Evolutionary conservation across 2,329 filamentous ascomycete genomes (phyloP), one percentile per base, ranked within the genome.

Genomic region (Cladosporium cucumerinum): DNA sequence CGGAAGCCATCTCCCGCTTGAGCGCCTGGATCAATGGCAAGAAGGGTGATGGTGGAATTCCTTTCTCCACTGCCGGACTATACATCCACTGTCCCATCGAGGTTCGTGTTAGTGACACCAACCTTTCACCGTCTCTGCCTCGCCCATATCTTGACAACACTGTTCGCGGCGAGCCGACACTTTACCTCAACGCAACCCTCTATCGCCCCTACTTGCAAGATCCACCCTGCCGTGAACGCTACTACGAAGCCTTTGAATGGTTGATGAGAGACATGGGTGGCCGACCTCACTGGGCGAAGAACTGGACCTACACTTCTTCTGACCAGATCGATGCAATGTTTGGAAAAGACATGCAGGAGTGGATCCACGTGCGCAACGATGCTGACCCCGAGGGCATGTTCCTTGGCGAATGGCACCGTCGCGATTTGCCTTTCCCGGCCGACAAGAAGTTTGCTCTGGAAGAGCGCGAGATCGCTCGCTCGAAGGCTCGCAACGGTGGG

Each of bases 71-170:
- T n/a, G 84, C 89, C 34, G 90, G 87, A 0, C 78, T 96, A 16
- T 96, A 89, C 77, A 90, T 96, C 2, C 93, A 97, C 74, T 91
- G 90, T n/a, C 93, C 93, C 0, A 86, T 97, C 68, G 93, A 97
- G 80, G 93, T 97, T n/a, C 89, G 93, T 58, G 89, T 96, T 48
- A 87, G 88, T 65, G 89, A 96, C 73, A 91, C 90, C 8, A 81
- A 82, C 2, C 66, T 65, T 81, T 79, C 63, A 43, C 75, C 78
- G 8, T 54, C 51, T 32, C 77, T 77, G 7, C 82, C 84, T 11
- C 82, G 86, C 16, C 87, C 89, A 0, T 89, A 84, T 74, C 82
- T 97, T 14, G 93, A 96, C 76, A 90, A 90, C 7, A 92, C 90
- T 0, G 82, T 79, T 68, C 75, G 79, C 1, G 82, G 89, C 65